Evolutionary conservation across 305 asterid genomes (phyloP), one percentile per base, ranked within the genome.

Genomic region (Fraxinus sp.): DNA sequence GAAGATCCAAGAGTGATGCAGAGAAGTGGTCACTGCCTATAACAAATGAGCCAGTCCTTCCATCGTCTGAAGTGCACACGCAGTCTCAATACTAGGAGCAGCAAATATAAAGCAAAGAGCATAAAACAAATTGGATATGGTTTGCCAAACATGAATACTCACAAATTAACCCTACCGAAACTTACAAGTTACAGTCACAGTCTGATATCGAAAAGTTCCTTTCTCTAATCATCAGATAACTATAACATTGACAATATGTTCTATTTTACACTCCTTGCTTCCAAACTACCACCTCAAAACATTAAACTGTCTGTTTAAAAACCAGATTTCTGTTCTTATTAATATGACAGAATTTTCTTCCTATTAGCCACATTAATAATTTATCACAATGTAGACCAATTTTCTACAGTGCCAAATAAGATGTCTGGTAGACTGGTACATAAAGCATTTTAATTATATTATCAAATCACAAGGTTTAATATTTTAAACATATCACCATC

Each of bases 1-100:
- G 98, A 84, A 95, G 97, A 89, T 96, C 98, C 96, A 95, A 86
- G 82, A 96, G 97, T 68, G 92, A 92, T 28, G 98, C 93, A 73
- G 97, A 92, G 87, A 95, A 96, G 73, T 83, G 93, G 49, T 95
- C 97, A 79, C 90, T 79, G 46, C 92, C 95, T 26, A 89, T 89
- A 28, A 82, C 83, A 84, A 92, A 92, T 43, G 85, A 70, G 46
- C 95, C 91, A 57, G 86, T 87, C 89, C 92, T 91, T 72, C 95
- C 95, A 84, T 90, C 89, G 81, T 91, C 92, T 90, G 83, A 30
- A 77, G 80, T 28, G 75, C 66, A 76, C 41, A 16, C 75, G 7
- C 18, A 41, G 10, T 5, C 43, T 32, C 59, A 39, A n/a, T 28
- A 7, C 14, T 41, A 11, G 10, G 20, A 14, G 77, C 79, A 46